phyloP scores from a whole-genome alignment of 2,329 filamentous ascomycete genomes.

The Penicillium sumatraense region DNA sequence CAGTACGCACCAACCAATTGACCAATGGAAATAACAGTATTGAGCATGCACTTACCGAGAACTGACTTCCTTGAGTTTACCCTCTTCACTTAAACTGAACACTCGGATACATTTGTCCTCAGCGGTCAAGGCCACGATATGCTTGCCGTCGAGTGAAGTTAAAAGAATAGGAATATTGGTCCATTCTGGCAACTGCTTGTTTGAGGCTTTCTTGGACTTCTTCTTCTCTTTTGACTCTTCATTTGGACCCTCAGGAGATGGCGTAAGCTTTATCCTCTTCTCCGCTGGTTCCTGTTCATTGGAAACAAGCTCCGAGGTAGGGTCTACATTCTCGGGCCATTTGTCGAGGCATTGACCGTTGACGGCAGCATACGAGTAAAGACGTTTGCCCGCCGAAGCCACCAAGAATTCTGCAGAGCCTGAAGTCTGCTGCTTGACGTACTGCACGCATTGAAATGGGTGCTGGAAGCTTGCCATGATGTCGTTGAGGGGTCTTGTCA shows the following conservation, averaged over 20 bases:
- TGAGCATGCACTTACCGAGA: constrained; percentile 61
- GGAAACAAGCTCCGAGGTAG: constrained; percentile 31
- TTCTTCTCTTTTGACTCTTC: constrained; percentile 25
- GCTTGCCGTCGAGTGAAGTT: constrained; percentile 64
- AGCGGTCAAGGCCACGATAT: constrained; percentile 79
- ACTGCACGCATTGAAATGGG: constrained; percentile 68
- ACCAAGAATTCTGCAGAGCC: constrained; percentile 61
- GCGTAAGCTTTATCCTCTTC: constrained; percentile 50
- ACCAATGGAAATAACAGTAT: not conserved
- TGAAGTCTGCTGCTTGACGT: constrained; percentile 32
- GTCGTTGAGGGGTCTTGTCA: constrained; percentile 3
- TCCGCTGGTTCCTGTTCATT: constrained; percentile 44
- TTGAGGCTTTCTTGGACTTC: constrained; percentile 3
- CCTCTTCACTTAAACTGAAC: constrained; percentile 68
- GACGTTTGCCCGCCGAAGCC: constrained; percentile 72
- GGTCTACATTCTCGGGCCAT: constrained; percentile 56
- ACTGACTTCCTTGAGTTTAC: constrained; percentile 69
- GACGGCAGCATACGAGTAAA: constrained; percentile 69
- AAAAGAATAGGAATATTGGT: constrained; percentile 73
- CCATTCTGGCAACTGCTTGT: constrained; percentile 22
- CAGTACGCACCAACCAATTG: constrained; percentile 14
- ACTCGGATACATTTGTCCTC: constrained; percentile 92
- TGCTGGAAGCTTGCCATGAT: constrained; percentile 43
- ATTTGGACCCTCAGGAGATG: constrained; percentile 26
- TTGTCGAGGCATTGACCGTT: constrained; percentile 63